Conservation (phyloP, 2,329 filamentous ascomycete species). For the Paecilomyces sp. region DNA sequence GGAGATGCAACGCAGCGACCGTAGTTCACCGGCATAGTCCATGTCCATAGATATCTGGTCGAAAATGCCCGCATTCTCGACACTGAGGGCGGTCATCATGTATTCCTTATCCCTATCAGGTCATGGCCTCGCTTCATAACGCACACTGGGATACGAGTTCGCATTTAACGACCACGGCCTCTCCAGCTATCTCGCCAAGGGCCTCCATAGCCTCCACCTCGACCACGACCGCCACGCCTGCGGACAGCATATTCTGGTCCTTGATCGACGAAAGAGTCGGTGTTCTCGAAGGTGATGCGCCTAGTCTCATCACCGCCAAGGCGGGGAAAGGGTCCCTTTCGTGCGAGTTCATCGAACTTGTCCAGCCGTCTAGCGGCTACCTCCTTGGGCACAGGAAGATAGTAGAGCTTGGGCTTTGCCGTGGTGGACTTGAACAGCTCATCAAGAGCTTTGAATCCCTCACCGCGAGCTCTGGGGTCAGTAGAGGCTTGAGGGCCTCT, state of each 20-base stretch:
- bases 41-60: background rate
- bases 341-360: conserved; percentile 42
- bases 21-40: background rate
- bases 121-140: background rate
- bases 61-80: background rate
- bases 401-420: conserved; percentile 60
- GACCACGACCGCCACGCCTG: conserved; percentile 27
- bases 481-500: conserved; percentile 15
- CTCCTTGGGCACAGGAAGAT: conserved; percentile 56
- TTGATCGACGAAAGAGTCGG: conserved; percentile 60
- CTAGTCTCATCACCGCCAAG: conserved; percentile 51
- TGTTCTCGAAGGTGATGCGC: conserved; percentile 66
- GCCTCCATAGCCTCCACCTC: conserved; percentile 18
- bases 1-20: background rate
- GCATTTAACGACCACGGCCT: conserved; percentile 2
- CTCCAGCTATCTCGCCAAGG: conserved; percentile 10
- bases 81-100: background rate
- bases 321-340: conserved; percentile 28
- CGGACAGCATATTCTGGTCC: conserved; percentile 56
- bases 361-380: conserved; percentile 60
- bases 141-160: background rate
- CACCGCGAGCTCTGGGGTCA: conserved; percentile 17
- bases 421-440: conserved; percentile 54
- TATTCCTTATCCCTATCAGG: background rate
- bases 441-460: conserved; percentile 51